Evolutionary conservation across 139 green algal genomes (phyloP), one percentile per base, ranked within the genome.

Genomic region (Nannochloris sp.): DNA sequence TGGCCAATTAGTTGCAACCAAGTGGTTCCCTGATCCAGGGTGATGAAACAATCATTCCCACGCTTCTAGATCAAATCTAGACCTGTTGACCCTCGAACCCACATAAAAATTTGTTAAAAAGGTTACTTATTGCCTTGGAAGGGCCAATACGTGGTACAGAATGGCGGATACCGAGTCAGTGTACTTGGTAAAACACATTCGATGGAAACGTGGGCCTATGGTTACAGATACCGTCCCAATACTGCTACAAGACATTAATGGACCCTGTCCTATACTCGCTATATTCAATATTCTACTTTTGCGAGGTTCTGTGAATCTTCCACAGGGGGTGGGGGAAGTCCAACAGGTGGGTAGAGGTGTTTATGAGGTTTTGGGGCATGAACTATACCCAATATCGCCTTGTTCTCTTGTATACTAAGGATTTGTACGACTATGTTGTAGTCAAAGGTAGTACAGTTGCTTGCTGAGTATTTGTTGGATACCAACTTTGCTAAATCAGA

Each of bases 211-310:
- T 12, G 43, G 46, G n/a, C 20, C 46, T 20, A 53, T 20, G n/a
- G 6, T 29, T 50, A 45, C 45, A 20, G 25, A 31, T 50, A 61
- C 48, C 80, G 1, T 43, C 56, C 83, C 87, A 8, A 82, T 96
- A 9, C 70, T 93, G 17, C 58, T 88, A 49, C 92, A 98, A 69
- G 95, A 95, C 64, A 64, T 84, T 3, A 98, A 98, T 48, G 92
- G 92, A 0, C 92, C 92, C 3, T 98, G 92, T 71, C 92, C 92
- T 1, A 70, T 96, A 30, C 69, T 97, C 1, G 92, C 89, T 1
- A 87, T 97, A 8, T 78, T 84, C 14, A 95, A 96, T 49, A 73
- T 87, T n/a, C 72, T 97, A 17, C 77, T 89, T 11, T 79, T 96
- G 12, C 72, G 84, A 4, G 82, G 86, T 49, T 55, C 70, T 56